Evolutionary conservation across 176 grass and related monocot genomes (phyloP), one percentile per base, ranked within the genome.

Genomic region (Tillandsia leiboldiana): DNA sequence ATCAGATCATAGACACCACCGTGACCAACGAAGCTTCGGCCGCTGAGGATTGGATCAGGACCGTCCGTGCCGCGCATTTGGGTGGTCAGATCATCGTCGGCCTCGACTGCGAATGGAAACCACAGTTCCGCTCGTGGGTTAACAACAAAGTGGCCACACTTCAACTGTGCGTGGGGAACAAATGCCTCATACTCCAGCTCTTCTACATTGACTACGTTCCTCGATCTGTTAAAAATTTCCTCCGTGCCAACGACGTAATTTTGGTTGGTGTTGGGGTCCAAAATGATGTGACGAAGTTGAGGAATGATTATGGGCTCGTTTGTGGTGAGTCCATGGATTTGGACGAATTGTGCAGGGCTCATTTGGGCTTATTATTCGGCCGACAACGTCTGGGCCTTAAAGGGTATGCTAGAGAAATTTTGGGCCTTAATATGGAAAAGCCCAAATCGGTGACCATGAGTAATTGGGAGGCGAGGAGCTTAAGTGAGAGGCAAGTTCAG

Each of bases 71-170:
- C 42, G 1, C 53, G 3, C 7, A 48, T 61, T 28, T 7, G 2
- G 3, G 0, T 3, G 29, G 10, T 11, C 61, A 26, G 26, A 23
- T 81, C 17, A 49, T 87, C 26, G 88, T 84, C 42, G 81, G 84
- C 12, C 81, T 91, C 13, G 77, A 87, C 79, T 87, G 84, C 67
- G 71, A 91, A 63, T 91, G 84, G 80, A 86, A 78, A 26, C 83
- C 77, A 33, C 63, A 77, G 51, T 14, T 62, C 70, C 0, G 4
- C 13, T 9, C 26, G 0, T 72, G 69, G 70, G 66, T 14, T n/a
- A 54, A 53, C 22, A 72, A 82, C 70, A 81, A 62, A 70, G 83
- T 91, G 10, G 81, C 81, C 18, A 28, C 81, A 51, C 80, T 87
- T 14, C 81, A 87, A 77, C 80, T 87, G 66, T 87, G 88, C 77